Base-by-base conservation (phyloP, 1,284 basidiomycete species). In the Hemileccinum hortonii region DNA sequence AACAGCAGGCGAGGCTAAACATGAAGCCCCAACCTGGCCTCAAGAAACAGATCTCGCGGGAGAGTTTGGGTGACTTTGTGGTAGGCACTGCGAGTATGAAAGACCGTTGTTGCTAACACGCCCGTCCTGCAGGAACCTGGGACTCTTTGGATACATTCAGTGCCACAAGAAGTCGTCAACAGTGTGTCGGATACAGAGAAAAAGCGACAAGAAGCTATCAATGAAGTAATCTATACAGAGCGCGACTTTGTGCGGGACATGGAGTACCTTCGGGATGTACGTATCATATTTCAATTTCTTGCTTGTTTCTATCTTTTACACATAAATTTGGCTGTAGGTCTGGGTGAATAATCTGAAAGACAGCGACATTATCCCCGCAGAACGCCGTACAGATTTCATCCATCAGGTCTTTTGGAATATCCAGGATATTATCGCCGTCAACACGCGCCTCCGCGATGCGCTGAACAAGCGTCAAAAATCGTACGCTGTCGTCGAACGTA, bases 391-490 rank as follows among this genome's bases (percentile, higher is more conserved):
- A 35, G 90, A 93, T 64, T 98, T 99, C 70, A 79, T 98, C 35
- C 82, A 87, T 33, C 93, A 97, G 67, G 94, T 99, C 32, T 99
- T 99, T 70, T 98, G 96, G 96, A 99, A 99, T 70, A 81, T 98
- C 14, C 83, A 90, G 61, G 95, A 98, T 61, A 95, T 99, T 61
- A 88, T 98, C 57, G 81, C 84, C 0, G 94, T 98, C 58, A 98
- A 97, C 70, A 90, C 82, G 2, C 82, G 88, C 30, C 79, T 99
- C 12, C 86, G 92, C 7, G 97, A 99, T 65, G 86, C 92, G n/a
- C 81, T 99, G 49, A 94, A 86, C 57, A 98, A 96, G 71, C 84
- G 97, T 8, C 97, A 99, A 72, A 98, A 98, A 69, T 86, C 89
- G 44, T 92, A 91, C 61, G 92, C 94, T 6, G 87, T 99, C 10